Evolutionary conservation across 139 green algal species (phyloP).

Genomic region (Zygnema cylindricum): DNA sequence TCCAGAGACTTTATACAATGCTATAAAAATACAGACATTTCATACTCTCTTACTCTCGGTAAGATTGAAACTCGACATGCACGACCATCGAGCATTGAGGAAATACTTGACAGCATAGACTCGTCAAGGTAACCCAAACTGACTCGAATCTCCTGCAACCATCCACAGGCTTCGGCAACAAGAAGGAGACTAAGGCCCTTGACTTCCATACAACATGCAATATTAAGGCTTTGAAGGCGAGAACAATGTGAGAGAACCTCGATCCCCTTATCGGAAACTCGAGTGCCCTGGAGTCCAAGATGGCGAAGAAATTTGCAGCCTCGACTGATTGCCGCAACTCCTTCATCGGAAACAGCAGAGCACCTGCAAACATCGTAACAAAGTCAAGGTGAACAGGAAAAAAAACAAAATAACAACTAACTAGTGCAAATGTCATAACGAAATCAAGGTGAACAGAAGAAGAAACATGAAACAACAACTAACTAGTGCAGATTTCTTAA

Average conservation of each 20-base stretch:
- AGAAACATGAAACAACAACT: too few relatives aligned
- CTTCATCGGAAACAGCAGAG: not conserved
- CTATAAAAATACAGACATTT: too few relatives aligned
- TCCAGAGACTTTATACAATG: too few relatives aligned
- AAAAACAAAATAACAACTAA: constrained; percentile 4
- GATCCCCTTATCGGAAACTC: not conserved
- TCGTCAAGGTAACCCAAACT: not conserved
- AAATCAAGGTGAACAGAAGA: too few relatives aligned
- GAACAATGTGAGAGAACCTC: not conserved
- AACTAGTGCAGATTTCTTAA: too few relatives aligned
- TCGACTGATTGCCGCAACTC: not conserved
- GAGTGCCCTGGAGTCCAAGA: not conserved
- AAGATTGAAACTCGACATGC: not conserved
- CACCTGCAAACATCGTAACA: too few relatives aligned
- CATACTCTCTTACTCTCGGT: not conserved
- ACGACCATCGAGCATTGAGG: not conserved
- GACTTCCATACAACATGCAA: not conserved
- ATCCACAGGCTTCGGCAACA: not conserved
- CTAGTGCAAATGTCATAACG: too few relatives aligned
- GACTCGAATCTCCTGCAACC: not conserved
- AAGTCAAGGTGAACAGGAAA: too few relatives aligned
- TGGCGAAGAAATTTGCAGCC: not conserved
- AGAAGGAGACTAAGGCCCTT: not conserved
- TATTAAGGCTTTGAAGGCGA: not conserved
- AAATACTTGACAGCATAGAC: not conserved